Base-by-base conservation (phyloP, 129 eudicot species). In the Solidago caesia region DNA sequence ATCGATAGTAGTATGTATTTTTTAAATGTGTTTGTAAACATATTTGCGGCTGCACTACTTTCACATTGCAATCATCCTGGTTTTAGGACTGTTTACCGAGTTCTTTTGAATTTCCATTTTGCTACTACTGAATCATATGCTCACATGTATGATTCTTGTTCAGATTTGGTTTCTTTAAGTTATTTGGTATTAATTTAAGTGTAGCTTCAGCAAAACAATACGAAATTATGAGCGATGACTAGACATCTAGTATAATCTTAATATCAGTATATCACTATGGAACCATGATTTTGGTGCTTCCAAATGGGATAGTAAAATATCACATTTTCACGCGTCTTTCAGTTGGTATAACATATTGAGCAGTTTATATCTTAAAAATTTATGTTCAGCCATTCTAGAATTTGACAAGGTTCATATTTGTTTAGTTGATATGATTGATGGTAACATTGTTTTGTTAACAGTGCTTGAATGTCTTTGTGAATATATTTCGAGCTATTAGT, bases 401-500 rank as follows among this genome's bases (percentile, higher is more conserved):
- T 33, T 11, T 57, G 33, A 25, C 3, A 52, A 4, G 2, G 21
- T 52, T 14, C 21, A 52, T 52, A 52, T 10, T 11, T 48, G 55
- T 48, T 48, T 13, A 48, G 14, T 13, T 21, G 21, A 21, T 21
- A 21, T 21, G 21, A 21, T 21, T 21, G 21, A 57, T 64, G 15
- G 51, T 75, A 29, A 21, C 26, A 43, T 6, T 44, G 57, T 12
- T 64, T 43, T 12, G 12, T 66, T 21, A 43, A 65, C 8, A 5
- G 27, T 43, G 41, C 12, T 15, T 75, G 67, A 69, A 4, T 49
- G 29, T 61, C 7, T 12, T 2, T 60, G 5, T 48, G 57, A 26
- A 67, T 44, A 47, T 69, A 47, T 59, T 45, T 49, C n/a, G 1
- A 5, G 62, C 15, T 68, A 16, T 14, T 77, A 68, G 61, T 41